These are phyloP conservation scores for Stemphylium beticola DNA, from an alignment of 2,329 filamentous ascomycete species.

Conservation along the genomic window DNA sequence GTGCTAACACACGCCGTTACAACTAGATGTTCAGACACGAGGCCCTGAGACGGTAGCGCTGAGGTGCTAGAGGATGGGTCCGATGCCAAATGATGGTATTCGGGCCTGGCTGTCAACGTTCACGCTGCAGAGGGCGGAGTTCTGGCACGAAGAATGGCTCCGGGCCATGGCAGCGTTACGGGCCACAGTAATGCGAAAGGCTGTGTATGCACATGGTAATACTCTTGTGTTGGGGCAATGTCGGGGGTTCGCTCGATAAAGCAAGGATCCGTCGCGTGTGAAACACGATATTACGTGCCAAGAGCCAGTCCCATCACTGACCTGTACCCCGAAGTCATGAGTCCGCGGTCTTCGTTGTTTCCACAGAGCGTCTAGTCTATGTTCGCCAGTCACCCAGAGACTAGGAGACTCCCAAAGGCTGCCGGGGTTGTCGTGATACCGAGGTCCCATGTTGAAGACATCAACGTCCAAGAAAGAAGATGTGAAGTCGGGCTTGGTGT, in stretches of 20 bases:
- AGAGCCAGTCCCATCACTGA: background rate
- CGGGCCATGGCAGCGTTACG: background rate
- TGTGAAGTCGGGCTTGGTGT: background rate
- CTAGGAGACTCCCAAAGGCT: background rate
- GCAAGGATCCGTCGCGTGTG: slow-evolving; percentile 7
- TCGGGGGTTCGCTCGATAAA: slow-evolving; percentile 9
- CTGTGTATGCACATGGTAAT: background rate
- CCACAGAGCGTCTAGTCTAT: background rate
- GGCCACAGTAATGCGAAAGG: background rate
- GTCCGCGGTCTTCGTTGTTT: background rate
- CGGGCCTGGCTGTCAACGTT: background rate
- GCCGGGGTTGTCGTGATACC: background rate
- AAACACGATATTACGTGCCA: slow-evolving; percentile 17
- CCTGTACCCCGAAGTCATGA: background rate
- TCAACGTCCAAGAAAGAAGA: background rate
- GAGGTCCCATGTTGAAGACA: background rate
- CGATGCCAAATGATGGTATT: background rate
- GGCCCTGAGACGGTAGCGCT: slow-evolving; percentile 10
- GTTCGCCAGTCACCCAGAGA: background rate
- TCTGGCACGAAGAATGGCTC: background rate
- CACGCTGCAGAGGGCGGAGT: background rate
- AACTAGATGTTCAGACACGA: slow-evolving; percentile 7
- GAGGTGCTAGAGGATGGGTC: background rate
- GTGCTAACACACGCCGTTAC: slow-evolving; percentile 7
- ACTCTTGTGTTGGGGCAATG: slow-evolving; percentile 2